phyloP scores from a whole-genome alignment of 2,329 filamentous ascomycete genomes.

The Aspergillus tamarii region DNA sequence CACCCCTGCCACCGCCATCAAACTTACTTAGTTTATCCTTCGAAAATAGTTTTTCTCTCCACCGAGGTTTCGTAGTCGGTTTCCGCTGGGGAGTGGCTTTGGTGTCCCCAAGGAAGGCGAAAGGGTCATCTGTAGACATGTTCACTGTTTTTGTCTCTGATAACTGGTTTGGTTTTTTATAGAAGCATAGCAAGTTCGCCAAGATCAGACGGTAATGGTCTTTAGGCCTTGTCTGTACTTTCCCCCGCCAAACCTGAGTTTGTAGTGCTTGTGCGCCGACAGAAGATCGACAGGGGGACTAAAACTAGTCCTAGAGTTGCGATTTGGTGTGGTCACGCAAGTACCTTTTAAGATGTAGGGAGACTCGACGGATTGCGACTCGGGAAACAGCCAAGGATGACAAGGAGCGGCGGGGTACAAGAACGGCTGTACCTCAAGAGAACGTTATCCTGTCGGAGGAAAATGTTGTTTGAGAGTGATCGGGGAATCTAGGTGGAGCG shows the following conservation, averaged over 20 bases:
- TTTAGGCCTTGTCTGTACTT: conserved; percentile 17
- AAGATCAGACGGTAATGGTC: conserved; percentile 17
- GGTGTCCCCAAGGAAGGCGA: conserved; percentile 37
- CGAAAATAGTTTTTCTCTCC: conserved; percentile 56
- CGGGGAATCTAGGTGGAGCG: background rate
- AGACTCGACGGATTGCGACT: background rate
- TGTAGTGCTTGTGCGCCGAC: conserved; percentile 11
- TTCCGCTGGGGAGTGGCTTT: conserved; percentile 33
- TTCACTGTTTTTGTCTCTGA: conserved; percentile 17
- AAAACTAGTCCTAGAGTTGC: conserved; percentile 5
- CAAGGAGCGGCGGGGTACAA: background rate
- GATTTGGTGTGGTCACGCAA: background rate
- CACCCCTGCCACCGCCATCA: conserved; percentile 11
- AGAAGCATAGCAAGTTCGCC: conserved; percentile 37
- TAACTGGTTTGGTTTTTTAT: conserved; percentile 9
- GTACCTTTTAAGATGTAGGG: background rate
- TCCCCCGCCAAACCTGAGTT: conserved; percentile 16
- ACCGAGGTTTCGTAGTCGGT: conserved; percentile 40
- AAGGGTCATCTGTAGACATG: conserved; percentile 43
- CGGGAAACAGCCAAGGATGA: background rate
- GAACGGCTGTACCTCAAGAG: background rate
- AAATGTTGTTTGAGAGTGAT: background rate
- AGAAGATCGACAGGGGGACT: conserved; percentile 27
- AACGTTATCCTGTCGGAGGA: too few relatives aligned
- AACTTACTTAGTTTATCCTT: conserved; percentile 41